Evolutionary conservation across 768 basidiomycete genomes (phyloP).

Genomic region (Termitomyces eurrhizus): DNA sequence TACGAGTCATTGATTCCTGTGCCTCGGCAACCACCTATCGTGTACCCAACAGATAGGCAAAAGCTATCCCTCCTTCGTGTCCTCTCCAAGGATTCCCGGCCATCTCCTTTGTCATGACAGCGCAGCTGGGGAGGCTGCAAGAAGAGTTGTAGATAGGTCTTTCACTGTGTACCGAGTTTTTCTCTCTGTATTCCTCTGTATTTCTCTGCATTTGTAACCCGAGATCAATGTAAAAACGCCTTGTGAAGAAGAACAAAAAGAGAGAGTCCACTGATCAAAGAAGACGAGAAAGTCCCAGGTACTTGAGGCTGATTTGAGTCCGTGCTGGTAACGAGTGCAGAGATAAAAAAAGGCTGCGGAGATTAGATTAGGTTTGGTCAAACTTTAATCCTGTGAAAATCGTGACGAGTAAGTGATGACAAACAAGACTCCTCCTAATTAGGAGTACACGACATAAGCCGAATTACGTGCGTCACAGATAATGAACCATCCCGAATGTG

Average conservation of each 20-base stretch:
- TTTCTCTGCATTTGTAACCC: background rate
- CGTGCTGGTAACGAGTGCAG: too few species aligned
- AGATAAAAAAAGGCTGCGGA: background rate
- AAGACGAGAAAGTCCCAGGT: background rate
- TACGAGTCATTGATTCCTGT: background rate
- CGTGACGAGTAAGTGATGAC: too few species aligned
- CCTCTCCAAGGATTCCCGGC: background rate
- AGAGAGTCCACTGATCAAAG: background rate
- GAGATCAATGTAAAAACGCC: background rate
- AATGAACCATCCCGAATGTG: background rate
- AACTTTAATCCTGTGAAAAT: background rate
- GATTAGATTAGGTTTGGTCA: background rate
- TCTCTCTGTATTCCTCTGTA: background rate
- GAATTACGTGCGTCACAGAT: background rate
- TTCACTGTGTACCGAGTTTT: background rate
- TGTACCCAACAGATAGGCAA: background rate
- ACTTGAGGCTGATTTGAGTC: too few species aligned
- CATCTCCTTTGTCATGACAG: background rate
- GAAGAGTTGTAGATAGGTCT: background rate
- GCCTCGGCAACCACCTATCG: background rate
- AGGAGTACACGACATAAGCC: background rate
- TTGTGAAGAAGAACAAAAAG: background rate
- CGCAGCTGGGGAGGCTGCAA: background rate
- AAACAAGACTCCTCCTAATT: too few species aligned
- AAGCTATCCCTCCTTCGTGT: background rate